A percentile compares a stretch with the other conserved stretches of the same genome.
phyloP scores from a whole-genome alignment of 495 filamentous ascomycete species.

The Aspergillus coremiiformis region DNA sequence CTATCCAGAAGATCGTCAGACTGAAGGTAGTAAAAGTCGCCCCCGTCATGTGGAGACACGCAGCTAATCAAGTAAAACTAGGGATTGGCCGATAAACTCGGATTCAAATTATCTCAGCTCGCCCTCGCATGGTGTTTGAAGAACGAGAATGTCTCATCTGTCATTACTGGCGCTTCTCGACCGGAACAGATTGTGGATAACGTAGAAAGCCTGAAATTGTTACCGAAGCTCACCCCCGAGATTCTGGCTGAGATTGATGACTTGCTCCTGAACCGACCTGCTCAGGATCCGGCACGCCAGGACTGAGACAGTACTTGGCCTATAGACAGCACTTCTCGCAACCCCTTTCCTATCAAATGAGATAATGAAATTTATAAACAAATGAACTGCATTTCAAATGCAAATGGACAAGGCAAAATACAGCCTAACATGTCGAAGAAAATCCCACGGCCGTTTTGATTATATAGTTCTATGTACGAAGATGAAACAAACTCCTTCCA shows the following conservation, averaged over 20 bases:
- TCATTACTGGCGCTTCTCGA: slow-evolving; percentile 70
- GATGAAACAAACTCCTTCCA: no score
- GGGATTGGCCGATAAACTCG: slow-evolving; percentile 61
- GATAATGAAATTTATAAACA: no score
- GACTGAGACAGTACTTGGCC: slow-evolving; percentile 2
- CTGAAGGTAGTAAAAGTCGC: slow-evolving; percentile 10
- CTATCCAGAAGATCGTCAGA: slow-evolving; percentile 20
- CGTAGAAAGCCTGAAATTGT: slow-evolving; percentile 51
- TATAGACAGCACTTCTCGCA: neutral
- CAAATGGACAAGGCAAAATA: no score
- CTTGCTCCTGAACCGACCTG: slow-evolving; percentile 58
- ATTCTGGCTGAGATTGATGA: slow-evolving; percentile 64
- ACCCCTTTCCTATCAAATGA: no score
- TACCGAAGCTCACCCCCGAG: slow-evolving; percentile 58
- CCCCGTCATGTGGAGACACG: neutral
- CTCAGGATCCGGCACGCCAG: slow-evolving; percentile 17
- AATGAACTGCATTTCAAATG: no score
- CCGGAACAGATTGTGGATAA: slow-evolving; percentile 69
- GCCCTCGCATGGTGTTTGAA: slow-evolving; percentile 74
- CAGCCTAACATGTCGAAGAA: no score
- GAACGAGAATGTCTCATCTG: slow-evolving; percentile 65
- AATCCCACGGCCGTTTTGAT: no score
- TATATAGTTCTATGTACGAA: no score
- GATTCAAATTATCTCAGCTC: slow-evolving; percentile 55
- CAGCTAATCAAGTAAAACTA: slow-evolving; percentile 31